Conservation (phyloP, 495 filamentous ascomycete genomes). For the Margaritispora aquatica region DNA sequence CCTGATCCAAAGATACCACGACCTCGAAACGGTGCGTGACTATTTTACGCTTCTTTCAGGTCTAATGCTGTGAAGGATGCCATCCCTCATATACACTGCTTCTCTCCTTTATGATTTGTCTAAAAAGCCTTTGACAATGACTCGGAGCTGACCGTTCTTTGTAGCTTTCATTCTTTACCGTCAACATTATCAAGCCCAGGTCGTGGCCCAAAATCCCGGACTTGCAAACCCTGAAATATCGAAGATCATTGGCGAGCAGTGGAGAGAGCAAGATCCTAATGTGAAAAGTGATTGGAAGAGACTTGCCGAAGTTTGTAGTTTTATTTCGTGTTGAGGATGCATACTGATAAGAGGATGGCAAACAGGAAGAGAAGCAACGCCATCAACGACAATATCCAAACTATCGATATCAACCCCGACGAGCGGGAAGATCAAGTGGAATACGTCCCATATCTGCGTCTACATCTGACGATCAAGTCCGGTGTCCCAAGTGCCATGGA, state of each 20-base stretch:
- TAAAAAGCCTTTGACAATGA: conserved; percentile 14
- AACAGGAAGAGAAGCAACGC: conserved; percentile 82
- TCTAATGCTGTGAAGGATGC: conserved; percentile 19
- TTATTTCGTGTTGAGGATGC: neutral
- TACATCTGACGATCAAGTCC: conserved; percentile 36
- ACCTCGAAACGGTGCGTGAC: conserved; percentile 84
- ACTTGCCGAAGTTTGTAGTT: conserved; percentile 65
- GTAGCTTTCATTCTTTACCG: conserved; percentile 97
- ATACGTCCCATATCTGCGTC: conserved; percentile 28
- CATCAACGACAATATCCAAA: conserved; percentile 89
- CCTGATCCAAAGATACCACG: conserved; percentile 89
- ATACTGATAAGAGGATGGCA: neutral
- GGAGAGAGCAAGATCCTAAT: conserved; percentile 68
- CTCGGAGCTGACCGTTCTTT: conserved; percentile 20
- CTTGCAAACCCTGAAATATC: conserved; percentile 96
- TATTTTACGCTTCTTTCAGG: conserved; percentile 6
- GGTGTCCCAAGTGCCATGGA: conserved; percentile 59
- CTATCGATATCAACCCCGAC: conserved; percentile 89
- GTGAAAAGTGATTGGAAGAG: conserved; percentile 82
- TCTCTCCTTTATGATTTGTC: conserved; percentile 22
- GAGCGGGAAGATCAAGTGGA: conserved; percentile 47
- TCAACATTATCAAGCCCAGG: conserved; percentile 80
- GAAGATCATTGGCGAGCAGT: conserved; percentile 94
- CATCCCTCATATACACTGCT: conserved; percentile 1
- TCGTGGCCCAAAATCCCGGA: conserved; percentile 77